Conservation (phyloP, 176 grass and related monocot genomes). For the Aechmea fasciata region DNA sequence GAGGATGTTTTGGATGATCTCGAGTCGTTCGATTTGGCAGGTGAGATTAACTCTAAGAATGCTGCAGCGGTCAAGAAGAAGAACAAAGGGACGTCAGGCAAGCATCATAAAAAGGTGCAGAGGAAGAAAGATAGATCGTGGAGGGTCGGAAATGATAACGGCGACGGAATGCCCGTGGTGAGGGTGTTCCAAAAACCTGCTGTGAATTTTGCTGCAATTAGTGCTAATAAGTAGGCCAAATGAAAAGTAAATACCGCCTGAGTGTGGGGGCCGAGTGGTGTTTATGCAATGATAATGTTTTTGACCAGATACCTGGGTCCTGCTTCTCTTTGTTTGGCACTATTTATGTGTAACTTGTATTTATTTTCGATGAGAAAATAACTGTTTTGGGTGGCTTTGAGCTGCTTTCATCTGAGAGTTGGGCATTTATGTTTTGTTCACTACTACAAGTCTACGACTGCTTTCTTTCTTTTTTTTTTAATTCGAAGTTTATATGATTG, state of each 20-base stretch:
- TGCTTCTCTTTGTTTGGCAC: not conserved
- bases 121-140: constrained; percentile 68
- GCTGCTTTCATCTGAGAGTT: not conserved
- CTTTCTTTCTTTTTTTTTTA: not conserved
- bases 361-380: not conserved
- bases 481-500: too few species aligned
- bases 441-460: not conserved
- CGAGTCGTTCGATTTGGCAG: constrained; percentile 41
- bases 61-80: constrained; percentile 23
- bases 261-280: not conserved
- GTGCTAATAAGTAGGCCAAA: not conserved
- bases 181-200: constrained; percentile 43
- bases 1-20: constrained; percentile 39
- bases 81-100: constrained; percentile 27
- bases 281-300: not conserved
- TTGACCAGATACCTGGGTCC: not conserved
- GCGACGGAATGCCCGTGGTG: constrained; percentile 38
- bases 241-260: not conserved
- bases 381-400: not conserved
- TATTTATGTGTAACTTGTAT: not conserved
- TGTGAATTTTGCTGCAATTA: constrained; percentile 8
- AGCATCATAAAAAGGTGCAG: constrained; percentile 57
- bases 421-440: not conserved
- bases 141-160: constrained; percentile 40
- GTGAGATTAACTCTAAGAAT: constrained; percentile 7